Base-by-base conservation (phyloP, 2,329 filamentous ascomycete species). In the Aureobasidium sp. region DNA sequence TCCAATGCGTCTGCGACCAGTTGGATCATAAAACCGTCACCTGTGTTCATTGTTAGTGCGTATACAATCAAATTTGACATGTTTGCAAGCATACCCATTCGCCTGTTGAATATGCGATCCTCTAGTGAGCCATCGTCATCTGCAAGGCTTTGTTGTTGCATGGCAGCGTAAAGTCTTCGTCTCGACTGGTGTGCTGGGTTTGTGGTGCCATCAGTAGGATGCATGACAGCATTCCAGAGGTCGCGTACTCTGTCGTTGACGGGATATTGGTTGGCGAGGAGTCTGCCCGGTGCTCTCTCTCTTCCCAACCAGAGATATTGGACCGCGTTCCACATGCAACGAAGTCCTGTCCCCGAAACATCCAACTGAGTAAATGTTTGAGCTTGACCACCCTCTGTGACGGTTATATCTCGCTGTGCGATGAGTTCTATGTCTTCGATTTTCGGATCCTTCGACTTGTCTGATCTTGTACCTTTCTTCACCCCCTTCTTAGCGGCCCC, bases 1-100 rank as follows among this genome's bases (percentile, higher is more conserved):
- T 58, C 55, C 21, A 58, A 31, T 17, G 55, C 55, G 21, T 58
- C 55, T n/a, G 55, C 55, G 23, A 58, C 25, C 2, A 58, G 10
- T 35, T 58, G 43, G 17, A 25, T 10, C 42, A 49, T 57, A 29
- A 47, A 33, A 4, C 13, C 3, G 21, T 57, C 54, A 29, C 54
- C 54, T 31, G 9, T 17, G 10, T 6, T 27, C 17, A 27, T 11
- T 29, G 35, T 53, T 19, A 53, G 49, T 40, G 17, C 45, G 17
- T 1, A 13, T 31, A 19, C 3, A 31, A 47, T 4, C 7, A 29
- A 29, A 47, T 47, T 5, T 9, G 7, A 29, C 27, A 11, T 42
- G 19, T n/a, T 29, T 17, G 11, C 15, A 47, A 10, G 4, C 45
- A 11, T 47, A 47, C 46, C 46, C 29, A 35, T 23, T 23, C 11